Evolutionary conservation across 768 basidiomycete genomes (phyloP).

Genomic region (Suillus fuscotomentosus): DNA sequence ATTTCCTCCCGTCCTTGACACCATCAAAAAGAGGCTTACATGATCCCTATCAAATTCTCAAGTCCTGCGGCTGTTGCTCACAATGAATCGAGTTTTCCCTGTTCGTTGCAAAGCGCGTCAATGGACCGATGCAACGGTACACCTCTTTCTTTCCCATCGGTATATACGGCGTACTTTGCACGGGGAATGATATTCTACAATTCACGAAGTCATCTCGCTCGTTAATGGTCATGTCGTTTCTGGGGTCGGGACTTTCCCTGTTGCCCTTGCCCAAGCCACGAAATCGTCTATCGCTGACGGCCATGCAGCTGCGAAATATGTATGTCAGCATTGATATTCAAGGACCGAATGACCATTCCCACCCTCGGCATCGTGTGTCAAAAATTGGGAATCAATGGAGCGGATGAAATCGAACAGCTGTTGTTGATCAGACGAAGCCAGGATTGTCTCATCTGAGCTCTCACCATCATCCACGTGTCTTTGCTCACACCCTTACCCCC

Average conservation of each 20-base stretch:
- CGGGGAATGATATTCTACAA: not conserved
- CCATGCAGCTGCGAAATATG: constrained; percentile 63
- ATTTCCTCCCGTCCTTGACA: constrained; percentile 31
- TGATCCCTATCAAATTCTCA: not conserved
- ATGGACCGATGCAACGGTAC: not conserved
- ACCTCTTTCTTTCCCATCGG: not conserved
- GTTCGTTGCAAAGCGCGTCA: not conserved
- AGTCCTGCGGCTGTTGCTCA: not conserved
- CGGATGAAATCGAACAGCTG: constrained; percentile 82
- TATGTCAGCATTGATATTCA: constrained; percentile 8
- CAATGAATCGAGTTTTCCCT: not conserved
- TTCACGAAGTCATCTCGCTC: too few species aligned
- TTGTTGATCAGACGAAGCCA: constrained; percentile 10
- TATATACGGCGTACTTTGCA: constrained; percentile 3
- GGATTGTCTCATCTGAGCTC: constrained; percentile 4
- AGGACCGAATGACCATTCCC: constrained; percentile 14
- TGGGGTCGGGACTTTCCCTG: not conserved
- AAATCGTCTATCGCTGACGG: constrained; percentile 87
- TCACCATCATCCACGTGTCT: constrained; percentile 86
- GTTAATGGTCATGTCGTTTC: not conserved
- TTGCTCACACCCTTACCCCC: constrained; percentile 79
- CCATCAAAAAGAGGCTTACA: constrained; percentile 6
- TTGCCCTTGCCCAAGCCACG: constrained; percentile 58
- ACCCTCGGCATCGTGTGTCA: constrained; percentile 79
- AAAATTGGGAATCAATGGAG: constrained; percentile 69